phyloP scores from a whole-genome alignment of 805 yeast species.

The Candida ulmi region DNA sequence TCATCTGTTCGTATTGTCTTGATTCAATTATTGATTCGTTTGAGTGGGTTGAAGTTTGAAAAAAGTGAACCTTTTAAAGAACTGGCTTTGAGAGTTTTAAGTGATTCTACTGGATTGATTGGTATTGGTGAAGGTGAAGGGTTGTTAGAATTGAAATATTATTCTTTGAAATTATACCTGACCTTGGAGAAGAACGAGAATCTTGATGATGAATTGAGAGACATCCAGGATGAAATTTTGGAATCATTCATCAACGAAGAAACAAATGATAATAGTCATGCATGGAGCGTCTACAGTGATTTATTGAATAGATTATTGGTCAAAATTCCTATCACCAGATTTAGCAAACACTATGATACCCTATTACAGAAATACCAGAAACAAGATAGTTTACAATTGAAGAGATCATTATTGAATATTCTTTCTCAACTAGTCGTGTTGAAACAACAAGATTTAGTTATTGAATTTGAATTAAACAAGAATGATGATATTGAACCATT shows the following conservation, averaged over 20 bases:
- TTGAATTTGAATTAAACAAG: slow-evolving; percentile 53
- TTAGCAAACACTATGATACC: slow-evolving; percentile 28
- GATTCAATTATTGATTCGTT: slow-evolving; percentile 35
- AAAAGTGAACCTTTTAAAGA: slow-evolving; percentile 31
- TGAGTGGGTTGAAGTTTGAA: slow-evolving; percentile 14
- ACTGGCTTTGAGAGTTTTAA: slow-evolving; percentile 31
- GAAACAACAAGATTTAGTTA: slow-evolving; percentile 52
- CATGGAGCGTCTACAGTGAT: slow-evolving; percentile 30
- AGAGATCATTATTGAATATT: slow-evolving; percentile 37
- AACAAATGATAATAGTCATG: slow-evolving; percentile 22
- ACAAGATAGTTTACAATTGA: slow-evolving; percentile 29
- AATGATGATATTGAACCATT: slow-evolving; percentile 16
- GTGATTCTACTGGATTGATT: slow-evolving; percentile 40
- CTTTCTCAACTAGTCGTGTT: slow-evolving; percentile 36
- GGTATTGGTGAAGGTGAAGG: slow-evolving; percentile 30
- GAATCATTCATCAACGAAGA: slow-evolving; percentile 33
- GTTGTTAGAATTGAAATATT: slow-evolving; percentile 38
- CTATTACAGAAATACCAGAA: slow-evolving; percentile 30
- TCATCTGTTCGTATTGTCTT: slow-evolving; percentile 44
- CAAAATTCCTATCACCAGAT: slow-evolving; percentile 25
- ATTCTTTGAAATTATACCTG: slow-evolving; percentile 39
- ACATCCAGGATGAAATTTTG: slow-evolving; percentile 32
- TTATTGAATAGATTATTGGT: slow-evolving; percentile 28
- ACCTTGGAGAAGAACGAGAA: slow-evolving; percentile 22
- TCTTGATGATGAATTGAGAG: slow-evolving; percentile 29